Base-by-base conservation (phyloP, 2,329 filamentous ascomycete genomes). In the Aspergillus arachidicola region DNA sequence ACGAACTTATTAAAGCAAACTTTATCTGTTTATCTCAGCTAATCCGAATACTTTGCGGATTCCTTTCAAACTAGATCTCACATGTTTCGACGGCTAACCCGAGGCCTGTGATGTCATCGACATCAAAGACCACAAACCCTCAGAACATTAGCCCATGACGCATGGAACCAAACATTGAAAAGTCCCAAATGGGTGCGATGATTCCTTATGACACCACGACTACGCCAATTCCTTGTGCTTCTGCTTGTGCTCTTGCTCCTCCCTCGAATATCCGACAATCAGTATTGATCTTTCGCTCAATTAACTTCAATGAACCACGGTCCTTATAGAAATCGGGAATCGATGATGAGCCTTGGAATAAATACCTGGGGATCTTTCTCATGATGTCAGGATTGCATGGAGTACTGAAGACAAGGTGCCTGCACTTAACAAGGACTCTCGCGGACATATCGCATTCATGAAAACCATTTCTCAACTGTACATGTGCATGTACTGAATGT, bases 321-420 rank as follows among this genome's bases (percentile, higher is more conserved):
- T 63, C 54, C 11, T 16, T 16, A 12, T 32, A 12, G 6, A 38
- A 36, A 50, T 57, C 30, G 48, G 46, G 41, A 28, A 54, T 65
- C 55, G 19, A 59, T 64, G 59, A 62, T 60, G 59, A 66, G 21
- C 38, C 32, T 19, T 43, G 12, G 12, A 21, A 32, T 28, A 36
- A 30, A 38, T 53, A n/a, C 14, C 48, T 45, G 54, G 45, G 32
- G 21, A 32, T 55, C n/a, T 36, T 16, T 55, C 60, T 64, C 58
- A 60, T 68, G 66, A 68, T 68, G 65, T 68, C 66, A 67, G 58
- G 23, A 63, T 68, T 64, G 59, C 61, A 61, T 38, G 43, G 26
- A 16, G 28, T 32, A 26, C 10, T 36, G 36, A 26, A 60, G 38
- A 48, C 23, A 7, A 45, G 10, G 6, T 57, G 26, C 14, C 30